Evolutionary conservation across 768 basidiomycete species (phyloP), one percentile per base, ranked within the genome.

Genomic region (Tylopilus sp.): DNA sequence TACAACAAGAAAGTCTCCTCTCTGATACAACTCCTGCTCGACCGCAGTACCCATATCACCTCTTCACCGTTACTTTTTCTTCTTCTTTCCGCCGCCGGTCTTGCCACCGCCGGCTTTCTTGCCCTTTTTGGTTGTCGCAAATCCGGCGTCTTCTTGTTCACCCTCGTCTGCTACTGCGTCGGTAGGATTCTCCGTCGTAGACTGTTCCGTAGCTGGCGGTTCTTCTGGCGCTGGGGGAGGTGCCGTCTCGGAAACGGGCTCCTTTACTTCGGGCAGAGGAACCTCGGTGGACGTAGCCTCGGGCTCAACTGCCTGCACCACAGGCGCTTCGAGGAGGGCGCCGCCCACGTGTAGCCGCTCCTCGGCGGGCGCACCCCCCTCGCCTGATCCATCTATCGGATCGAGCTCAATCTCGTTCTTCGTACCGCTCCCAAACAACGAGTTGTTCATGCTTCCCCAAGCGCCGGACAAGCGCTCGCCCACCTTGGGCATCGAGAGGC

Each of bases 131-230:
- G 48, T 31, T 1, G 13, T 0, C 31, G 4, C 21, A 6, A 22
- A 25, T 10, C 19, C 21, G 13, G 7, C 14, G 11, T 44, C 54
- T 1, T 48, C 58, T 42, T 37, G 42, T 8, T 59, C 31, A 17
- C 16, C 45, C 2, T 58, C 58, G 0, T 62, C 63, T n/a, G 6
- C 59, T 3, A 0, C 14, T 14, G 30, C 24, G 14, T 38, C 40
- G 5, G 58, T 56, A 7, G 52, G 60, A 19, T 49, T 49, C 0
- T 61, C 60, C 13, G 60, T 58, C 36, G 54, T 11, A 12, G 53
- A 45, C 34, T 4, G 40, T 7, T 61, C 61, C 29, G 37, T 41
- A 37, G 45, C 7, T 17, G 36, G 12, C 1, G 25, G 34, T 38
- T 57, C 55, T 1, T 37, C 47, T 34, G 17, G 16, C 3, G 11